Evolutionary conservation across 1,139 yeast genomes (phyloP).

Genomic region (Zygosaccharomyces sapae): DNA sequence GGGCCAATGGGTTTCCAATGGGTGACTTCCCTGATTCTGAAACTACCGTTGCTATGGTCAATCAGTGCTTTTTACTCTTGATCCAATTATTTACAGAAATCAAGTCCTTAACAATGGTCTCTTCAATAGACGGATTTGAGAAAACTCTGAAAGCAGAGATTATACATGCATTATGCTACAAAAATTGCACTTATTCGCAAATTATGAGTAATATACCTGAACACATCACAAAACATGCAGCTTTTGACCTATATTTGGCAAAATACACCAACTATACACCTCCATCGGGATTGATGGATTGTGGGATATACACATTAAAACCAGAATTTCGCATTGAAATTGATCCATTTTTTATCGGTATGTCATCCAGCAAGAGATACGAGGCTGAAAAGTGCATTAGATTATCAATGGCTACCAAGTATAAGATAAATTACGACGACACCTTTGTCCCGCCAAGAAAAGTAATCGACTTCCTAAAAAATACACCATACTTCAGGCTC

Average conservation of each 20-base stretch:
- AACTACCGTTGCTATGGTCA: constrained; percentile 58
- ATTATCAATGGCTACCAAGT: constrained; percentile 33
- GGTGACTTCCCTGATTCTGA: constrained; percentile 42
- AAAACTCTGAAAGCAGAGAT: constrained; percentile 62
- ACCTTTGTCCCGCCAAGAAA: constrained; percentile 50
- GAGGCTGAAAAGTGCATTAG: constrained; percentile 51
- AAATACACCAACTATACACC: constrained; percentile 59
- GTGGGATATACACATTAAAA: constrained; percentile 67
- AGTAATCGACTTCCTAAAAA: constrained; percentile 31
- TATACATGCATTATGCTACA: constrained; percentile 73
- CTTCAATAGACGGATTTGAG: constrained; percentile 50
- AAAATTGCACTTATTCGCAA: constrained; percentile 67
- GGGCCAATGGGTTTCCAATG: constrained; percentile 45
- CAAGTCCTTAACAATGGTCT: constrained; percentile 49
- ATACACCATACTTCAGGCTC: constrained; percentile 40
- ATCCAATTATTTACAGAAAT: constrained; percentile 70
- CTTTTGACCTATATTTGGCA: constrained; percentile 63
- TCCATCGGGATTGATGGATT: constrained; percentile 61
- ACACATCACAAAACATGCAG: constrained; percentile 63
- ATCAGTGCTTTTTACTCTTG: constrained; percentile 70
- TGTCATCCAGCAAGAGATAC: constrained; percentile 72
- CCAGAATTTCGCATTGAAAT: constrained; percentile 51
- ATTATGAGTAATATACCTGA: constrained; percentile 70
- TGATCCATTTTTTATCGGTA: constrained; percentile 81
- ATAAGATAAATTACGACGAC: constrained; percentile 41